phyloP scores from a whole-genome alignment of 208 protist genomes.

The Polymyxa betae region DNA sequence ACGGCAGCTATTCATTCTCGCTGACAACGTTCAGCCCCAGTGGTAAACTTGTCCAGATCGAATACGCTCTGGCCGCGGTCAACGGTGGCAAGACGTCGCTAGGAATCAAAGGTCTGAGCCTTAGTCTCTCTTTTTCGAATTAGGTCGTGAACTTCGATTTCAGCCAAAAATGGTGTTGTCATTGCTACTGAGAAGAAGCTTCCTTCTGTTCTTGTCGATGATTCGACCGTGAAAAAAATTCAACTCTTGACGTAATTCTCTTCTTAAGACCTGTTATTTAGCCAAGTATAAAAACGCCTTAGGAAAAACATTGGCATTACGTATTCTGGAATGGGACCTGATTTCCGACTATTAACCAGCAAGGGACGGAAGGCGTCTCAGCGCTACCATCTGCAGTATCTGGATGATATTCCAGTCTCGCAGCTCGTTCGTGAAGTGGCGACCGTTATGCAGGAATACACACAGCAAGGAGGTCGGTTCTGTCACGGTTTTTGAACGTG shows the following conservation, averaged over 20 bases:
- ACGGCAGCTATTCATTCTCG: conserved; percentile 81
- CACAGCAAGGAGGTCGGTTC: conserved; percentile 85
- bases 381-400: conserved; percentile 65
- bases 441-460: conserved; percentile 97
- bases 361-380: conserved; percentile 93
- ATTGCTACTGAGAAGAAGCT: conserved; percentile 99
- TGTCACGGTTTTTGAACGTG: background rate
- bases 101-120: conserved; percentile 80
- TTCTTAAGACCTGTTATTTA: background rate
- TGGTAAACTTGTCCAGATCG: conserved; percentile 99
- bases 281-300: background rate
- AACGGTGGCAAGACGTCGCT: conserved; percentile 82
- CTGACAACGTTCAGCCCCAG: conserved; percentile 99
- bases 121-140: background rate
- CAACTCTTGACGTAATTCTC: conserved; percentile 70
- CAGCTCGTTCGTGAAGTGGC: conserved; percentile 95
- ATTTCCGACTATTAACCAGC: conserved; percentile 91
- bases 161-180: conserved; percentile 96
- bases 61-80: conserved; percentile 97
- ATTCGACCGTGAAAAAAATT: conserved; percentile 90
- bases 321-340: conserved; percentile 89
- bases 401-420: conserved; percentile 84
- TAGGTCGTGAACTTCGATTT: background rate
- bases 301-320: conserved; percentile 91
- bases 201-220: conserved; percentile 89